Conservation (phyloP, 2,329 filamentous ascomycete genomes). For the Botrytis squamosa region DNA sequence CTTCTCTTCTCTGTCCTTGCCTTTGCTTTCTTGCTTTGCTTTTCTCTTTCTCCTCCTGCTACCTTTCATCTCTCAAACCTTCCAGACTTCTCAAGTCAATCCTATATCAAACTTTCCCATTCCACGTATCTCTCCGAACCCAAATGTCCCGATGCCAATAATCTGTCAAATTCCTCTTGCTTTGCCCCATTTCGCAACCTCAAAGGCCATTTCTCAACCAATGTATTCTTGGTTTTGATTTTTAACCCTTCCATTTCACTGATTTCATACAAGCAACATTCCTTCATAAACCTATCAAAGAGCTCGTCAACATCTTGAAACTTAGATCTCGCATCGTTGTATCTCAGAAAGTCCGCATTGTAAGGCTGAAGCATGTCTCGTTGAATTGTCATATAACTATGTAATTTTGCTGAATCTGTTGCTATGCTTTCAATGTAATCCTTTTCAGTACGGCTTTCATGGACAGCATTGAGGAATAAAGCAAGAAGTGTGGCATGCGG, state of each 20-base stretch:
- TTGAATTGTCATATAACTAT: not conserved
- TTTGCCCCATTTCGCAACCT: conserved; percentile 14
- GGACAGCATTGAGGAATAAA: conserved; percentile 20
- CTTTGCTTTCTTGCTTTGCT: not conserved
- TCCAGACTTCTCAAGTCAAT: not conserved
- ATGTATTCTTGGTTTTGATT: conserved; percentile 21
- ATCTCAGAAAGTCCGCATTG: conserved; percentile 1
- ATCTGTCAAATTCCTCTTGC: conserved; percentile 15
- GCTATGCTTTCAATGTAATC: not conserved
- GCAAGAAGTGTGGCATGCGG: conserved; percentile 22
- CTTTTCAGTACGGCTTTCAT: not conserved
- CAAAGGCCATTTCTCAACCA: conserved; percentile 24
- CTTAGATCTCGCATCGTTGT: not conserved
- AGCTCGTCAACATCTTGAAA: not conserved
- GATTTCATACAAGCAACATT: not conserved
- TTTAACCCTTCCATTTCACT: not conserved
- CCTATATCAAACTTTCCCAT: conserved; percentile 36
- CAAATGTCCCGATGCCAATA: not conserved
- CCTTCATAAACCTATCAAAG: conserved; percentile 11
- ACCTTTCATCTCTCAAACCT: not conserved
- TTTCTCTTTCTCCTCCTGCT: not conserved
- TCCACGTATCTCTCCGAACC: conserved; percentile 18
- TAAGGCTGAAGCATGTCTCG: not conserved
- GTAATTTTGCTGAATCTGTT: not conserved
- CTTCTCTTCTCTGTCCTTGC: too few species aligned